Percentiles rank a stretch among this genome's conserved stretches.
phyloP scores from a whole-genome alignment of 2,329 filamentous ascomycete genomes.

The Sporothrix variecibatus region DNA sequence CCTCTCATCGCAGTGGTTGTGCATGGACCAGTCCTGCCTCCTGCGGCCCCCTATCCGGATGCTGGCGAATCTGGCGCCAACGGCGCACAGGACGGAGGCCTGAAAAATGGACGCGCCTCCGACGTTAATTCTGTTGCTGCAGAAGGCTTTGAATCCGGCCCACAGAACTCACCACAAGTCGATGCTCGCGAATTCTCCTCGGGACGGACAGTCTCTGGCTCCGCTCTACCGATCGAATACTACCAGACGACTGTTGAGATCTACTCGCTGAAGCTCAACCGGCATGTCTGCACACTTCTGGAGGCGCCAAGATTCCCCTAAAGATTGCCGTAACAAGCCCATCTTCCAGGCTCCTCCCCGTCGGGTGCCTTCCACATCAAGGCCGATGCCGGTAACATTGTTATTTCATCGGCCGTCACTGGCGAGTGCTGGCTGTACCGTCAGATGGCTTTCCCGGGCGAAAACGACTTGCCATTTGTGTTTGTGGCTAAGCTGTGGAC shows the following conservation, averaged over 20 bases:
- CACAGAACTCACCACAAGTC: constrained; percentile 2
- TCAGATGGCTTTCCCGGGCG: constrained; percentile 48
- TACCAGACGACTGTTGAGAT: constrained; percentile 90
- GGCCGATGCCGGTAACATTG: constrained; percentile 69
- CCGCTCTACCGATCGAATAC: constrained; percentile 49
- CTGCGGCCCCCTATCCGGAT: constrained; percentile 30
- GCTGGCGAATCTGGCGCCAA: neutral
- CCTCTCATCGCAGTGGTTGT: constrained; percentile 79
- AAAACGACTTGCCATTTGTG: constrained; percentile 50
- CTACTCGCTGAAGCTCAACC: constrained; percentile 78
- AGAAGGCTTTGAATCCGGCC: neutral
- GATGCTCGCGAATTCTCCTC: constrained; percentile 30
- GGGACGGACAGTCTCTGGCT: neutral
- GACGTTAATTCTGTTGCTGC: neutral
- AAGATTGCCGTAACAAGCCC: constrained; percentile 59
- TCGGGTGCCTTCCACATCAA: constrained; percentile 73
- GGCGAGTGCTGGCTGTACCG: constrained; percentile 84
- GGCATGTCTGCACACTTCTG: constrained; percentile 71
- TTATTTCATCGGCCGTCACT: constrained; percentile 76
- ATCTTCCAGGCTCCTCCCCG: constrained; percentile 69
- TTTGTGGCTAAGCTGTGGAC: constrained; percentile 95
- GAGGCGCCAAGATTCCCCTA: constrained; percentile 63
- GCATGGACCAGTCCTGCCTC: constrained; percentile 70
- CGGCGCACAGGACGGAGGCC: constrained; percentile 32
- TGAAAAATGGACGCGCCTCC: neutral